Evolutionary conservation across 2,329 filamentous ascomycete species (phyloP).

Genomic region (Ascochyta koolunga): DNA sequence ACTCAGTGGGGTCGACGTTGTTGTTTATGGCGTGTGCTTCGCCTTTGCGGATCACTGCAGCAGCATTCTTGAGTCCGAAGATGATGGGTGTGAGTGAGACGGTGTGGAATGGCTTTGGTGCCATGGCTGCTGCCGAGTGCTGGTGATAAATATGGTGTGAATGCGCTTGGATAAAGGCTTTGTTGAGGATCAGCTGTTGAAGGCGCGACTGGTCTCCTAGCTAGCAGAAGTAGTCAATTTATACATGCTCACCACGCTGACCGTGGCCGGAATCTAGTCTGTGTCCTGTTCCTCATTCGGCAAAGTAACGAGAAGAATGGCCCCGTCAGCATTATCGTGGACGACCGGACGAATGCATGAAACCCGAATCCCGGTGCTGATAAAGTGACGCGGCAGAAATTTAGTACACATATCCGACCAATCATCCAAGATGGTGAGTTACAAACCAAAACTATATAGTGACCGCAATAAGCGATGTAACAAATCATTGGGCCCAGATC

Average conservation of each 20-base stretch:
- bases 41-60: slow-evolving; percentile 53
- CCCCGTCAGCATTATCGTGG: background rate
- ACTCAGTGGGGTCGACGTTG: slow-evolving; percentile 41
- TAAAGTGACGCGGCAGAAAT: background rate
- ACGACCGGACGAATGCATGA: no score
- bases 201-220: background rate
- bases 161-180: background rate
- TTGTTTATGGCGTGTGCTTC: slow-evolving; percentile 50
- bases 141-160: background rate
- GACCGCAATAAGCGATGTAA: no score
- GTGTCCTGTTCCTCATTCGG: no score
- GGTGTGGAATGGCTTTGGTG: slow-evolving; percentile 38
- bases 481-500: no score
- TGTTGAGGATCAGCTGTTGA: background rate
- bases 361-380: background rate
- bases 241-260: no score
- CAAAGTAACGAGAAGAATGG: background rate
- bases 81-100: slow-evolving; percentile 52
- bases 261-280: no score
- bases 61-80: slow-evolving; percentile 51
- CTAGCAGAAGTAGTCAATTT: no score
- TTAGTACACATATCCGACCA: background rate
- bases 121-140: slow-evolving; percentile 13
- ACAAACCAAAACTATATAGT: no score
- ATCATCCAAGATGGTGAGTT: background rate